A percentile compares a stretch with the other conserved stretches of the same genome.
Evolutionary conservation across 2,329 filamentous ascomycete species (phyloP).

Genomic region (Exophiala lecanii-corni): DNA sequence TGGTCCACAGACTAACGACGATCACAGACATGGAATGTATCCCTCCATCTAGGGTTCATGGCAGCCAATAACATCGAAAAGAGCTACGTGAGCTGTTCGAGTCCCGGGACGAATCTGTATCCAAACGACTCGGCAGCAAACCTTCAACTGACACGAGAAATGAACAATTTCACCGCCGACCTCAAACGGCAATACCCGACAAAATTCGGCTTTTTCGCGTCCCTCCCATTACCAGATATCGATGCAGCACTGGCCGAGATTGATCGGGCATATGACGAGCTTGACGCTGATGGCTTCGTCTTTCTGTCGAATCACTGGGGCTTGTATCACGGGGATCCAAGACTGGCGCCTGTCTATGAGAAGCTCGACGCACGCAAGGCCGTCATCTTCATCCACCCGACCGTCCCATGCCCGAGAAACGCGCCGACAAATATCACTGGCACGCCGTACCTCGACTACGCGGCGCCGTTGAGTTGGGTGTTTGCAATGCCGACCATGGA

Average conservation of each 20-base stretch:
- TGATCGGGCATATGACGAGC: conserved; percentile 32
- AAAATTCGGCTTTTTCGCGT: conserved; percentile 50
- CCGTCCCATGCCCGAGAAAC: conserved; percentile 27
- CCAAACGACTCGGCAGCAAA: conserved; percentile 35
- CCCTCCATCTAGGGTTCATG: conserved; percentile 49
- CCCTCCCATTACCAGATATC: conserved; percentile 49
- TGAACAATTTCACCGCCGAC: conserved; percentile 27
- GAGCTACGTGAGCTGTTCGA: conserved; percentile 51
- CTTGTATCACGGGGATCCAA: conserved; percentile 45
- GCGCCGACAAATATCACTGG: conserved; percentile 3
- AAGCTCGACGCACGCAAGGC: conserved; percentile 43
- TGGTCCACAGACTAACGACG: not conserved
- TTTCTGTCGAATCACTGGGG: conserved; percentile 50
- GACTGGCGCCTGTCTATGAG: conserved; percentile 43
- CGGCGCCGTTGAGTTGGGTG: conserved; percentile 3
- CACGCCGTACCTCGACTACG: not conserved
- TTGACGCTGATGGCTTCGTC: conserved; percentile 47
- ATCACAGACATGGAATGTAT: conserved; percentile 39
- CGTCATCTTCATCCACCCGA: conserved; percentile 51
- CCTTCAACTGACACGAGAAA: conserved; percentile 33
- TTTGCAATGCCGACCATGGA: conserved; percentile 27
- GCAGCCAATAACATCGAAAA: conserved; percentile 42
- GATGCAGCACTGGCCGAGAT: conserved; percentile 45
- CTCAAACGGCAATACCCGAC: conserved; percentile 22
- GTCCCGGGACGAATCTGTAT: conserved; percentile 47